Base-by-base conservation (phyloP, 139 green algal genomes). In the Picochlorum sp. region DNA sequence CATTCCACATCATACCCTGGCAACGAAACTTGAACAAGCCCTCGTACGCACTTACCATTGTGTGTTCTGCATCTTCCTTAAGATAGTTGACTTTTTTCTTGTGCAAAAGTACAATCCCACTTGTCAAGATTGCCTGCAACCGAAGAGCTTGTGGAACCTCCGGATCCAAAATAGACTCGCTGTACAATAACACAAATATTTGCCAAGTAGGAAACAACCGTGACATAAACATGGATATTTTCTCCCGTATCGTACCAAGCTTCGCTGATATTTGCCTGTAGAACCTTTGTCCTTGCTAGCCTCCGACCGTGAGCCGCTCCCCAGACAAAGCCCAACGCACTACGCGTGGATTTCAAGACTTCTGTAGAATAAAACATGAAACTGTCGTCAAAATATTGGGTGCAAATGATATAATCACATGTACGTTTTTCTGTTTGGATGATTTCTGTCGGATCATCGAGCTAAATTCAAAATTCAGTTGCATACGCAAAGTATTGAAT, bases 331-430 rank as follows among this genome's bases (percentile, higher is more conserved):
- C 83, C 85, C 45, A 92, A 45, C 3, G 84, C 67, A 6, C 74
- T 76, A 58, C 83, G 85, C 23, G 67, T 80, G 34, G 34, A 41
- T 14, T 77, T 74, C 3, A 92, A 63, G 4, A 92, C 52, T 45
- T 92, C 82, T 20, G 80, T 67, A 6, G 74, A 83, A 44, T 88
- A 90, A 37, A 90, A 90, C 84, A 90, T 90, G 21, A 21, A 41
- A 31, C 10, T 31, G n/a, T 59, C 47, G 5, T 24, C 34, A 41
- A 41, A 41, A 41, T 41, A 3, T 41, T 41, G 7, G 34, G 8
- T 41, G 7, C 34, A 41, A 7, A 41, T 41, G 8, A 3, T 11
- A 41, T 9, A 41, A 9, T 41, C 8, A 9, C 8, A 13, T 41
- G 34, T 41, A 41, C 2, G 8, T 8, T 41, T 41, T 41, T 41